Conservation (phyloP, 345 rosid genomes). For the Clausena lansium region DNA sequence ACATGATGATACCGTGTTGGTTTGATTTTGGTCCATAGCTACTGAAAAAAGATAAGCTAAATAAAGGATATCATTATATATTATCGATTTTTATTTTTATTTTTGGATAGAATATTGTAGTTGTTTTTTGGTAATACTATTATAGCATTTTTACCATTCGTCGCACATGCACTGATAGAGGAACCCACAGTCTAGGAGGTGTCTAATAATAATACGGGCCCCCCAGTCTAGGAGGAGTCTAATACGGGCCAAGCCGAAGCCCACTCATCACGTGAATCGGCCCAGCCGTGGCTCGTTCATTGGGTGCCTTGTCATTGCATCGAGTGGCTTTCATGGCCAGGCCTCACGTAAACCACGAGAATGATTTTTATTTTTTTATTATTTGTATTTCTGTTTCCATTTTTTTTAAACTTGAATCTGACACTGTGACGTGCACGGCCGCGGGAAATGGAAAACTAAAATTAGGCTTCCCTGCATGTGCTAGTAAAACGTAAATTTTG, state of each 20-base stretch:
- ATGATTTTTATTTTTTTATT: not conserved
- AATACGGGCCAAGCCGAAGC: not conserved
- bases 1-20: not conserved
- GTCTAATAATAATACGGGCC: not conserved
- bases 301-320: not conserved
- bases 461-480: not conserved
- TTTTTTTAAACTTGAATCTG: not conserved
- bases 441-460: not conserved
- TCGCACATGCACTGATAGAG: too few relatives aligned
- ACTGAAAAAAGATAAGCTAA: not conserved
- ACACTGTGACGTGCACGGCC: not conserved
- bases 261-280: slow-evolving; percentile 1
- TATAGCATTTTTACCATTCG: too few relatives aligned
- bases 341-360: not conserved
- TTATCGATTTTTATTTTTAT: too few relatives aligned
- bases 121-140: not conserved
- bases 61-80: not conserved
- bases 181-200: not conserved
- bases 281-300: slow-evolving; percentile 7
- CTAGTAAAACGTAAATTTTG: not conserved
- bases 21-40: not conserved
- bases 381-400: not conserved
- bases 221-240: not conserved
- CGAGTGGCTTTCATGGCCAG: not conserved
- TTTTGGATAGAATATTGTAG: too few relatives aligned